Conservation (phyloP, 371 early-diverging fungal species). For the Mucor sp. region DNA sequence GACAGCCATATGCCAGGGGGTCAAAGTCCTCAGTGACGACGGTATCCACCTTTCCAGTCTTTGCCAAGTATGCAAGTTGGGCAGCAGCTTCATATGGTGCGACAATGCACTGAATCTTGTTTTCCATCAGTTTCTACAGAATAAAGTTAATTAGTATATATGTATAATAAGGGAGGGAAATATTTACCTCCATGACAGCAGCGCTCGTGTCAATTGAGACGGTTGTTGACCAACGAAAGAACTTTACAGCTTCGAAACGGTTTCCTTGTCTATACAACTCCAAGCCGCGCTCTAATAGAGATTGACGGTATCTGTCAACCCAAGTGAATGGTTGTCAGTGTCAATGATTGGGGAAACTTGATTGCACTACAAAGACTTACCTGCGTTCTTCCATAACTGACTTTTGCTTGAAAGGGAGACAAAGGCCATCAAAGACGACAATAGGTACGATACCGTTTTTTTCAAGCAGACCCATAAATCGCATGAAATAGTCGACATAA, state of each 20-base stretch:
- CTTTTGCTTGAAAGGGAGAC: slow-evolving; percentile 83
- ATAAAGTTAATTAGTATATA: background rate
- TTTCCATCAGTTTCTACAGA: slow-evolving; percentile 59
- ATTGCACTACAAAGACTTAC: background rate
- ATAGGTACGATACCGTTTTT: slow-evolving; percentile 77
- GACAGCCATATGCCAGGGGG: slow-evolving; percentile 92
- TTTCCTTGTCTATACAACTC: slow-evolving; percentile 53
- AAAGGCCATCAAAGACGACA: slow-evolving; percentile 98
- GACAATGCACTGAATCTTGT: slow-evolving; percentile 79
- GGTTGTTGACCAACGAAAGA: slow-evolving; percentile 72
- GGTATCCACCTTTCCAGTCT: slow-evolving; percentile 71
- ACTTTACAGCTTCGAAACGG: slow-evolving; percentile 67
- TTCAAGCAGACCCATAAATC: slow-evolving; percentile 67
- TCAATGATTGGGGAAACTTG: background rate
- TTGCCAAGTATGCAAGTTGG: slow-evolving; percentile 89
- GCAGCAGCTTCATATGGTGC: slow-evolving; percentile 99
- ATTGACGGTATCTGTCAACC: background rate
- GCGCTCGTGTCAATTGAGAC: slow-evolving; percentile 82
- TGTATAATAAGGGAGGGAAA: background rate
- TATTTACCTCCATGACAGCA: slow-evolving; percentile 66
- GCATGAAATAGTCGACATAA: slow-evolving; percentile 78
- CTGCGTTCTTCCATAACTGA: slow-evolving; percentile 73
- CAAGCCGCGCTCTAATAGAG: slow-evolving; percentile 30
- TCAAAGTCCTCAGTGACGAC: slow-evolving; percentile 98
- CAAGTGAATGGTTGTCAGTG: background rate